Conservation (phyloP, 805 yeast genomes). For the Zygoascus ofunaensis region DNA sequence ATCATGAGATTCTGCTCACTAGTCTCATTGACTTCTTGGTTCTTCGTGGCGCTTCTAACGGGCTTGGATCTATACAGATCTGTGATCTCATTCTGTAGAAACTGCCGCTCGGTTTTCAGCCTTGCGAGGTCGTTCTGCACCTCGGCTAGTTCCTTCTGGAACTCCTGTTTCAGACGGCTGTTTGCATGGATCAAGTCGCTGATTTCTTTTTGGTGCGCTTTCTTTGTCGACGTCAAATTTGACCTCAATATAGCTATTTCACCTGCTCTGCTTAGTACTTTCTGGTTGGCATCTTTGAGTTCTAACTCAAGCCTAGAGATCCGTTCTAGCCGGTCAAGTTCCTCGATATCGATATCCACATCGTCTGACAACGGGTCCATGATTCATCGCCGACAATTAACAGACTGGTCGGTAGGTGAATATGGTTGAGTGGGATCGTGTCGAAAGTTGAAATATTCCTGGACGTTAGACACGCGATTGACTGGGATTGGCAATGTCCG, state of each 20-base stretch:
- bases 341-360: constrained; percentile 19
- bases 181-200: constrained; percentile 19
- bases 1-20: not conserved
- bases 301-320: not conserved
- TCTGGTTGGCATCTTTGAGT: constrained; percentile 22
- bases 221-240: constrained; percentile 33
- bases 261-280: constrained; percentile 54
- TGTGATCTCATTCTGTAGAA: constrained; percentile 40
- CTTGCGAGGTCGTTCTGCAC: constrained; percentile 36
- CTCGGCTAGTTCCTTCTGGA: constrained; percentile 31
- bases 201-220: constrained; percentile 22
- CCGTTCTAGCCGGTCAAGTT: constrained; percentile 11
- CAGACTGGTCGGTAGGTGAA: not conserved
- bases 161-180: constrained; percentile 19
- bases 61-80: constrained; percentile 3
- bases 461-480: no score
- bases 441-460: not conserved
- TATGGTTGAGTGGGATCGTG: no score
- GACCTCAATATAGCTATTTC: constrained; percentile 72
- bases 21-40: not conserved
- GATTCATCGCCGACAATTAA: not conserved
- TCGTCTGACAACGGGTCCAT: constrained; percentile 1
- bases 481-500: no score
- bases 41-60: not conserved
- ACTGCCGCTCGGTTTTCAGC: constrained; percentile 47